These are phyloP conservation scores for Epichloe sp. DNA, from an alignment of 2,329 filamentous ascomycete species.

Conservation along the genomic window DNA sequence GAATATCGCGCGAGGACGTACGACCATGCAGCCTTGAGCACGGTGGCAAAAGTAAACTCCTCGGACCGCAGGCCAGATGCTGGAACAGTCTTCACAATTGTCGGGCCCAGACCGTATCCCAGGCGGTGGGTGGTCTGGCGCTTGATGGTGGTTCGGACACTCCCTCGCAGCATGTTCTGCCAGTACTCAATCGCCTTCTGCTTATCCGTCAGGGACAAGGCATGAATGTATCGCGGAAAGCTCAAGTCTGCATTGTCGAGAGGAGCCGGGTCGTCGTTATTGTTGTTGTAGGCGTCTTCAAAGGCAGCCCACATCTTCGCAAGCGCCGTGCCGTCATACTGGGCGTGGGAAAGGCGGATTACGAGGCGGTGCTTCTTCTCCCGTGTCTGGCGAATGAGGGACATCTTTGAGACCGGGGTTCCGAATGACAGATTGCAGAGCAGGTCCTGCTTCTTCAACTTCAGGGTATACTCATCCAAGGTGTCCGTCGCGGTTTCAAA, in stretches of 20 bases:
- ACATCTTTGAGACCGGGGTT: not conserved
- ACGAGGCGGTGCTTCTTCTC: not conserved
- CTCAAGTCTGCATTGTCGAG: not conserved
- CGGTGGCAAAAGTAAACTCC: conserved; percentile 1
- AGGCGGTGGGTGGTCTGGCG: conserved; percentile 1
- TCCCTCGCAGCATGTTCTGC: conserved; percentile 1
- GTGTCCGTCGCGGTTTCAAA: not conserved
- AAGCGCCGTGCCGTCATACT: conserved; percentile 3
- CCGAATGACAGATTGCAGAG: not conserved
- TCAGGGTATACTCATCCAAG: conserved; percentile 1
- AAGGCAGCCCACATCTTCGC: conserved; percentile 1
- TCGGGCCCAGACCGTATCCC: not conserved
- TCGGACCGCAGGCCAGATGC: not conserved
- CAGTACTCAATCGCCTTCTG: not conserved
- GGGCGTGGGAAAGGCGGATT: conserved; percentile 1
- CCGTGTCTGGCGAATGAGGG: not conserved
- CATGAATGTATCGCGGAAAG: not conserved
- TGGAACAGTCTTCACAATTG: not conserved
- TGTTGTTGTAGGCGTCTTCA: not conserved
- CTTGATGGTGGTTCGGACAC: not conserved
- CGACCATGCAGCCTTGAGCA: not conserved
- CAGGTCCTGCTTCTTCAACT: conserved; percentile 1
- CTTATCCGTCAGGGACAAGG: not conserved
- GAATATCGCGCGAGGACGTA: conserved; percentile 1
- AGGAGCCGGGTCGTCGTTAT: not conserved